Conservation (phyloP, 345 rosid genomes). For the Citrus maxima region DNA sequence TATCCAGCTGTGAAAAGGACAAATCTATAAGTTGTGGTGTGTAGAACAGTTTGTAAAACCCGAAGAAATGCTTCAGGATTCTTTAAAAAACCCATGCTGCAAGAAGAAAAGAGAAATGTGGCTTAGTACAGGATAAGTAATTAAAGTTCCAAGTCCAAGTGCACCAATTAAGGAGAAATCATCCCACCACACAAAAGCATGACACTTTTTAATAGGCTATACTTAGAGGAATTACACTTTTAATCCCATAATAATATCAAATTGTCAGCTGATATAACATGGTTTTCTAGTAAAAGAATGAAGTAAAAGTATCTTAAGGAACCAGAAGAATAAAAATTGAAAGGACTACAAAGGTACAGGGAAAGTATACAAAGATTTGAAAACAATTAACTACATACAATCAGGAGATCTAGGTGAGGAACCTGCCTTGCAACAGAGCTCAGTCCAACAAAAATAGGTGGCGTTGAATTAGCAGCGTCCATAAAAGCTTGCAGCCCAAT, state of each 20-base stretch:
- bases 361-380: not conserved
- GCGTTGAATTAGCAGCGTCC: slow-evolving; percentile 31
- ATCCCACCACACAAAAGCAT: not conserved
- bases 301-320: not conserved
- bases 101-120: slow-evolving; percentile 9
- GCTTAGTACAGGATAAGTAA: slow-evolving; percentile 5
- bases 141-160: not conserved
- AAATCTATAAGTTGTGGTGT: slow-evolving; percentile 45
- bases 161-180: not conserved
- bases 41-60: slow-evolving; percentile 40
- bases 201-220: not conserved
- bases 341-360: not conserved
- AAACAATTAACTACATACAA: not conserved
- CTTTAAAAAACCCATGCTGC: slow-evolving; percentile 59
- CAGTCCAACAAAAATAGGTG: slow-evolving; percentile 63
- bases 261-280: not conserved
- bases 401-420: slow-evolving; percentile 5
- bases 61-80: slow-evolving; percentile 49
- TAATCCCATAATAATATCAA: not conserved
- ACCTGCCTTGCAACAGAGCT: slow-evolving; percentile 84
- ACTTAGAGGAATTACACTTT: not conserved
- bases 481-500: slow-evolving; percentile 50
- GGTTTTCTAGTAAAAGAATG: not conserved
- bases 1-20: slow-evolving; percentile 54
- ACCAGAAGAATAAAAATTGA: not conserved